Evolutionary conservation across 495 filamentous ascomycete genomes (phyloP).

Genomic region (Penicillium antarcticum): DNA sequence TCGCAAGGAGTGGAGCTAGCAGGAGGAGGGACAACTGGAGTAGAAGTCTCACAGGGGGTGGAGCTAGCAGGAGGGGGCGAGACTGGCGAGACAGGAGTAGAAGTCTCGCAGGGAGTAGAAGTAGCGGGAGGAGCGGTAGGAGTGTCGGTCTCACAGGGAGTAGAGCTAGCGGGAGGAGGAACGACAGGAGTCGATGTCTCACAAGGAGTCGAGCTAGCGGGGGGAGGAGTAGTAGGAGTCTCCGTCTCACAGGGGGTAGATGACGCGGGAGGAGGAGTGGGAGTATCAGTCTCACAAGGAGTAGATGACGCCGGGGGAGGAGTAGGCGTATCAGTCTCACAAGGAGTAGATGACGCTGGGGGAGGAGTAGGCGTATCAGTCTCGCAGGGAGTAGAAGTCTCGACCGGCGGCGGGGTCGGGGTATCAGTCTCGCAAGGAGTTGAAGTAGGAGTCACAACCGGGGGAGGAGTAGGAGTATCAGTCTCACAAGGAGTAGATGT

Average conservation of each 20-base stretch:
- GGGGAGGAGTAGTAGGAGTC: neutral
- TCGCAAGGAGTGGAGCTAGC: constrained; percentile 3
- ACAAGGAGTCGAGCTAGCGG: constrained; percentile 7
- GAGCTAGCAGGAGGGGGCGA: neutral
- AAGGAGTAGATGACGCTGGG: constrained; percentile 6
- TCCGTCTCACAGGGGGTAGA: constrained; percentile 5
- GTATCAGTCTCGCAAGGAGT: constrained; percentile 11
- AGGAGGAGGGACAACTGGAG: neutral
- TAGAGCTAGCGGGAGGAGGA: neutral
- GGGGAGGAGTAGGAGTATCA: constrained; percentile 2
- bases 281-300: constrained; percentile 15
- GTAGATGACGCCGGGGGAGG: constrained; percentile 8
- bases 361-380: constrained; percentile 2
- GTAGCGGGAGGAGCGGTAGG: neutral
- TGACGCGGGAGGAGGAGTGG: constrained; percentile 1
- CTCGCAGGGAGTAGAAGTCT: constrained; percentile 1
- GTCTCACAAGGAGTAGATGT: constrained; percentile 15
- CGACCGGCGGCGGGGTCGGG: neutral
- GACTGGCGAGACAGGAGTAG: neutral
- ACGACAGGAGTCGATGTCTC: constrained; percentile 4
- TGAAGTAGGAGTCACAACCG: neutral
- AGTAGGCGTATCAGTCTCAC: constrained; percentile 12
- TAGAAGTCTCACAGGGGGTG: constrained; percentile 1
- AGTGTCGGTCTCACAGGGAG: constrained; percentile 9
- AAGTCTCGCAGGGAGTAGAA: constrained; percentile 12